Conservation (phyloP, 495 filamentous ascomycete genomes). For the Penicillium alfredii region DNA sequence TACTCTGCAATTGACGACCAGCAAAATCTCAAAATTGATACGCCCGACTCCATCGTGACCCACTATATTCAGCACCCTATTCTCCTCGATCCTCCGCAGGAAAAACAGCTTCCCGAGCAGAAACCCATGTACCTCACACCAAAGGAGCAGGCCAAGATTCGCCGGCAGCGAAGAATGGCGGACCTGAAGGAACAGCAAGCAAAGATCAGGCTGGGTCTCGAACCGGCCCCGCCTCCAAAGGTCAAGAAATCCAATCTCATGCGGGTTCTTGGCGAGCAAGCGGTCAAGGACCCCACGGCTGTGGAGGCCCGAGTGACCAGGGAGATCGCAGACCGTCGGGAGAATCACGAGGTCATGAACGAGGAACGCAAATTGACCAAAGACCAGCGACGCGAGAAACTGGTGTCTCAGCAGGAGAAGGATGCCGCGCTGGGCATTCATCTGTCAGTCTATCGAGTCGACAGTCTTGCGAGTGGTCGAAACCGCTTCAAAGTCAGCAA, state of each 20-base stretch:
- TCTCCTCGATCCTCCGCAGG: slow-evolving; percentile 84
- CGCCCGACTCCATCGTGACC: slow-evolving; percentile 78
- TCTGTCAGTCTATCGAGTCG: slow-evolving; percentile 81
- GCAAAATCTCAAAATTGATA: slow-evolving; percentile 65
- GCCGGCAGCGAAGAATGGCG: slow-evolving; percentile 83
- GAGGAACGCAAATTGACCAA: slow-evolving; percentile 87
- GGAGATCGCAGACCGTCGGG: slow-evolving; percentile 79
- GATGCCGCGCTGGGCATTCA: slow-evolving; percentile 81
- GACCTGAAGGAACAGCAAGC: slow-evolving; percentile 93
- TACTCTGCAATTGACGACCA: slow-evolving; percentile 63
- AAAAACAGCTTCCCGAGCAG: slow-evolving; percentile 66
- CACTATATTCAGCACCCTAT: slow-evolving; percentile 89
- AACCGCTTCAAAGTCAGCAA: slow-evolving; percentile 89
- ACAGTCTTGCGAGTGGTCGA: slow-evolving; percentile 78
- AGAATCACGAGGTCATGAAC: slow-evolving; percentile 71
- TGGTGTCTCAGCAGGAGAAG: slow-evolving; percentile 73
- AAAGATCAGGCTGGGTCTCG: slow-evolving; percentile 85
- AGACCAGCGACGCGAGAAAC: slow-evolving; percentile 82
- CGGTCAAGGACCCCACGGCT: slow-evolving; percentile 94
- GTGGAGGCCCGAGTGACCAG: slow-evolving; percentile 90
- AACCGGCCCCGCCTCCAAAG: slow-evolving; percentile 84
- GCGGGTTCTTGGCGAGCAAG: slow-evolving; percentile 94
- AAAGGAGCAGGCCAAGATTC: slow-evolving; percentile 85
- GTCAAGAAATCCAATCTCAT: slow-evolving; percentile 95
- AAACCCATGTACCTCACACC: slow-evolving; percentile 92